Evolutionary conservation across 202 grass and related monocot species (phyloP).

Genomic region (Alloteropsis angusta): DNA sequence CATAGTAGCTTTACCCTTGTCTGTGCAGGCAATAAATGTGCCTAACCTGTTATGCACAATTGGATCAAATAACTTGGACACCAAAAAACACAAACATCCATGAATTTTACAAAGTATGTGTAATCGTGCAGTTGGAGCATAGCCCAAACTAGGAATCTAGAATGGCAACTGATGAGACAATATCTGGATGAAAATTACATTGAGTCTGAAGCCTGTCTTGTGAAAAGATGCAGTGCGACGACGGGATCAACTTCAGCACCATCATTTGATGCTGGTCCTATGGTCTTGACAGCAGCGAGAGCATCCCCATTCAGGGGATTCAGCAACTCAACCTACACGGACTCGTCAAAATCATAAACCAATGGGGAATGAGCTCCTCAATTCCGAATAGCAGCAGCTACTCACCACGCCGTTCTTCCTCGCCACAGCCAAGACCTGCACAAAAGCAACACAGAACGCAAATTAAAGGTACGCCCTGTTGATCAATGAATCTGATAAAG

Average conservation of each 20-base stretch:
- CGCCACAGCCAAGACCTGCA: slow-evolving; percentile 74
- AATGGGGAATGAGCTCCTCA: not conserved
- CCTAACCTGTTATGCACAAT: slow-evolving; percentile 44
- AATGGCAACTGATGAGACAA: not conserved
- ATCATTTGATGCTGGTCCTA: not conserved
- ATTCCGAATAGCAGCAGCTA: not conserved
- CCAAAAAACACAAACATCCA: not conserved
- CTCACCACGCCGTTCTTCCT: slow-evolving; percentile 83
- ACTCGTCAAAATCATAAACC: slow-evolving; percentile 13
- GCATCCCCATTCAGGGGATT: slow-evolving; percentile 66
- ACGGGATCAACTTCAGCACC: slow-evolving; percentile 37
- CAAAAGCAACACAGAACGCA: not conserved
- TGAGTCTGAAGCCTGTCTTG: slow-evolving; percentile 40
- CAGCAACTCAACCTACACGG: slow-evolving; percentile 65
- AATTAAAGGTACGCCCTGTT: not conserved
- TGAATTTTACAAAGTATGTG: not conserved
- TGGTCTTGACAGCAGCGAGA: slow-evolving; percentile 43
- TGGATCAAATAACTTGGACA: not conserved
- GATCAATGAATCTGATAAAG: not conserved
- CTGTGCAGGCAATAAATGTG: slow-evolving; percentile 68
- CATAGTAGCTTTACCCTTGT: slow-evolving; percentile 66
- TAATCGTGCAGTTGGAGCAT: not conserved
- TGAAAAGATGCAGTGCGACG: slow-evolving; percentile 64
- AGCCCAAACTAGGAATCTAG: not conserved
- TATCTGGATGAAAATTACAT: slow-evolving; percentile 31